phyloP scores from a whole-genome alignment of 2,329 filamentous ascomycete species.

The Pestalotiopsis sp. region DNA sequence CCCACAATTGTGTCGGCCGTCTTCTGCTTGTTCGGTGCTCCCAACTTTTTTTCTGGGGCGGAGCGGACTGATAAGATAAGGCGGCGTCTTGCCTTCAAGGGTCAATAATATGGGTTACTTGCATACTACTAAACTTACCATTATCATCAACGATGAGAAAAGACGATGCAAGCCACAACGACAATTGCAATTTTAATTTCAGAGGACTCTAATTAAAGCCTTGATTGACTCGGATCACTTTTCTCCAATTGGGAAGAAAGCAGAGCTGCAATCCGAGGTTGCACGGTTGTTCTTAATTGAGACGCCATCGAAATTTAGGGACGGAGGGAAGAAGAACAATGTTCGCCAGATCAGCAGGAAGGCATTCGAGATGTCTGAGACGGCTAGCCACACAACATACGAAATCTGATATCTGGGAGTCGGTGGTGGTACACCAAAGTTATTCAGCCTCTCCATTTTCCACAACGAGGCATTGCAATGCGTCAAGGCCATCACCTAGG shows the following conservation, averaged over 20 bases:
- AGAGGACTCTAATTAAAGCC: no score
- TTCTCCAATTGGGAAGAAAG: no score
- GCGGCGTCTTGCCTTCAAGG: background rate
- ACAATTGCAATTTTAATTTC: background rate
- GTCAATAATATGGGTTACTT: background rate
- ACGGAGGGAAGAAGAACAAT: background rate
- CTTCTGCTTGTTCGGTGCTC: constrained; percentile 7
- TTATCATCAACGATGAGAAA: background rate
- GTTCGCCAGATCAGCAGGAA: background rate
- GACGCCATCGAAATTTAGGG: background rate
- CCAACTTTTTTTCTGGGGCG: constrained; percentile 23
- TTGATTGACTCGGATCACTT: no score
- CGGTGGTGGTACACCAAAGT: background rate
- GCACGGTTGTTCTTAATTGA: background rate
- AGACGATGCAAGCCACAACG: background rate
- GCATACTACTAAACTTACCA: background rate
- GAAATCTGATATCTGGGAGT: background rate
- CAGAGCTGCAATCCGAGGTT: no score
- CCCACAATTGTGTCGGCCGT: background rate
- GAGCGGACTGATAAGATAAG: constrained; percentile 23
- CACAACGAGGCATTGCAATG: background rate
- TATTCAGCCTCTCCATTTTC: background rate
- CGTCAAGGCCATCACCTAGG: background rate
- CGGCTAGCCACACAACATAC: background rate
- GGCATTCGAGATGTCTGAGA: background rate